Conservation (phyloP, 768 basidiomycete species). For the Auriscalpium orientale region DNA sequence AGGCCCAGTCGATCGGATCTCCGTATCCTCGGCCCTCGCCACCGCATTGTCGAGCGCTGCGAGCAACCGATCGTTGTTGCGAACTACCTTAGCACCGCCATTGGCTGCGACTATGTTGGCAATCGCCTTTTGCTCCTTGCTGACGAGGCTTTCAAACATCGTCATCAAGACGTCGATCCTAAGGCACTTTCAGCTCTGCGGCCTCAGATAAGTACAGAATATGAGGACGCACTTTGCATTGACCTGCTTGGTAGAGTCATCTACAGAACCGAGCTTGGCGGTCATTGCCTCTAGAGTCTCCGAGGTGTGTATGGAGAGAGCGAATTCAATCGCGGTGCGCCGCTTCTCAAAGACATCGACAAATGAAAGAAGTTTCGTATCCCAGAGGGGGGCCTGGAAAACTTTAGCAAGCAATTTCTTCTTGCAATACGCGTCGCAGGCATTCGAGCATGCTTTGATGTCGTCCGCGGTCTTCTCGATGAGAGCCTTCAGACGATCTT, state of each 20-base stretch:
- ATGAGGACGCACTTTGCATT: slow-evolving; percentile 10
- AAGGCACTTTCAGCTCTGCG: neutral
- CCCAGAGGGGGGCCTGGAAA: slow-evolving; percentile 21
- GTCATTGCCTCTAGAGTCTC: slow-evolving; percentile 7
- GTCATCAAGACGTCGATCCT: slow-evolving; percentile 12
- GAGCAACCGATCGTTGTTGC: slow-evolving; percentile 13
- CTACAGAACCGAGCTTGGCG: slow-evolving; percentile 7
- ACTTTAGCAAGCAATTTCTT: slow-evolving; percentile 23
- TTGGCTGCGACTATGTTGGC: slow-evolving; percentile 9
- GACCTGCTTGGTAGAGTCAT: slow-evolving; percentile 3
- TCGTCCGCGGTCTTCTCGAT: slow-evolving; percentile 22
- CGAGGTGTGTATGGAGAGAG: slow-evolving; percentile 22
- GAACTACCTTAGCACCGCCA: slow-evolving; percentile 17
- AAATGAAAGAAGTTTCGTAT: slow-evolving; percentile 18
- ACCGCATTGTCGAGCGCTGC: slow-evolving; percentile 10
- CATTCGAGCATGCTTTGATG: slow-evolving; percentile 14
- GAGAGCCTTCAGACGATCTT: slow-evolving; percentile 27
- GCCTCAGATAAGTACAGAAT: neutral
- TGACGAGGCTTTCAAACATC: slow-evolving; percentile 9
- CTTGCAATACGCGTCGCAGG: slow-evolving; percentile 26
- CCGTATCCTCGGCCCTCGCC: neutral
- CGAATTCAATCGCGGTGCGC: slow-evolving; percentile 22
- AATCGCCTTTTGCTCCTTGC: slow-evolving; percentile 10
- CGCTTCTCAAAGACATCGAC: slow-evolving; percentile 18
- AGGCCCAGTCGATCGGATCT: neutral